Base-by-base conservation (phyloP, 305 asterid genomes). In the Solanum aculeatissimum region DNA sequence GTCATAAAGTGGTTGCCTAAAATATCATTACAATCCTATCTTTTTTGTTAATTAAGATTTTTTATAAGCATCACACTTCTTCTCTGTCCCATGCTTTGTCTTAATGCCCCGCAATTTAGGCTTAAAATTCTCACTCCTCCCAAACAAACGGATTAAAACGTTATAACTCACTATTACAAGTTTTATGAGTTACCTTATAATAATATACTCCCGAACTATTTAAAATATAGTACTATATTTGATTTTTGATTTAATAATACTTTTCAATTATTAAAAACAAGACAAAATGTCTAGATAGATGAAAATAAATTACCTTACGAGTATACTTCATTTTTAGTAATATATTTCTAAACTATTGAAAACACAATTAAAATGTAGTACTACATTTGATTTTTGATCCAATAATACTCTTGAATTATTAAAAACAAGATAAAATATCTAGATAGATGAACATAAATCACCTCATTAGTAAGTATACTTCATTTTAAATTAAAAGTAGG, bases 1-100 rank as follows among this genome's bases (percentile, higher is more conserved):
- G 91, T 85, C 87, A 81, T 88, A 89, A 91, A 91, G 87, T 87
- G 77, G 68, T 79, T 69, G 86, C 82, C 78, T 72, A 75, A 45
- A 86, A 81, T 79, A 86, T 89, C 81, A 89, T 84, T 54, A 81
- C 74, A 84, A 84, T 86, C 85, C 81, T 87, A n/a, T 83, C 82
- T 84, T 81, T 81, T 58, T 81, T 58, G 7, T 81, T 40, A 81
- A 81, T 62, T 81, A 81, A 81, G 62, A 62, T 27, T 14, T 25
- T 43, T 13, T 10, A 47, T 32, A 21, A 40, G 47, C 68, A 47
- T 85, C 85, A 4, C 18, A 84, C 83, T 89, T 87, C 85, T 84
- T 81, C 49, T 65, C 68, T 86, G 92, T 91, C 92, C 84, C 62
- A 70, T 86, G 82, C 85, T 47, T 83, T 86, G 92, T 88, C 86